Evolutionary conservation across 306 rosid species (phyloP).

Genomic region (Acacia acuminata): DNA sequence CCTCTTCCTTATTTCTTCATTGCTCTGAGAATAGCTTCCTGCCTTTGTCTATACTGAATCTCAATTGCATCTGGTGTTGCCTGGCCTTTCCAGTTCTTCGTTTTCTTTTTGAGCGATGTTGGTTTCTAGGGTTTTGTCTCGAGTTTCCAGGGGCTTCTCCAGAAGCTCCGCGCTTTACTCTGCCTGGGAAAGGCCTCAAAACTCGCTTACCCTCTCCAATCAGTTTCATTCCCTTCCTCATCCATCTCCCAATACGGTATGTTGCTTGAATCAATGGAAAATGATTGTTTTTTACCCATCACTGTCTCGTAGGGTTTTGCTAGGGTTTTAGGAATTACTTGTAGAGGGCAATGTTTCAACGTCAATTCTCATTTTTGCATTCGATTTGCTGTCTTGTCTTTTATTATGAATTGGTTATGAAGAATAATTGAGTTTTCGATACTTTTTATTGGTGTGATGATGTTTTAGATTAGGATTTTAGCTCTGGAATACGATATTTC

Average conservation of each 20-base stretch:
- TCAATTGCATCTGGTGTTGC: neutral
- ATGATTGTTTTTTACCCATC: neutral
- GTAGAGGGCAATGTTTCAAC: neutral
- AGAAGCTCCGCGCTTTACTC: slow-evolving; percentile 54
- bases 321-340: slow-evolving; percentile 58
- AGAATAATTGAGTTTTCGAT: neutral
- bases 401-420: neutral
- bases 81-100: neutral
- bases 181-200: slow-evolving; percentile 43
- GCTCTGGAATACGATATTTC: neutral
- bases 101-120: slow-evolving; percentile 53
- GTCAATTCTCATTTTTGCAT: neutral
- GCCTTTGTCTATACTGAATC: neutral
- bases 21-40: neutral
- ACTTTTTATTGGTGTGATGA: neutral
- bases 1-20: neutral
- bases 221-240: slow-evolving; percentile 51
- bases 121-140: slow-evolving; percentile 55
- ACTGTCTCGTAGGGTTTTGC: slow-evolving; percentile 54
- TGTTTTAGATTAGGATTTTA: neutral
- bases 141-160: slow-evolving; percentile 42
- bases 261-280: neutral
- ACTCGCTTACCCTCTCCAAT: slow-evolving; percentile 41
- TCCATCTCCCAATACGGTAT: slow-evolving; percentile 54
- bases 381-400: neutral